A percentile compares a stretch with the other conserved stretches of the same genome.
Evolutionary conservation across 495 filamentous ascomycete genomes (phyloP).

Genomic region (Talaromyces proteolyticus): DNA sequence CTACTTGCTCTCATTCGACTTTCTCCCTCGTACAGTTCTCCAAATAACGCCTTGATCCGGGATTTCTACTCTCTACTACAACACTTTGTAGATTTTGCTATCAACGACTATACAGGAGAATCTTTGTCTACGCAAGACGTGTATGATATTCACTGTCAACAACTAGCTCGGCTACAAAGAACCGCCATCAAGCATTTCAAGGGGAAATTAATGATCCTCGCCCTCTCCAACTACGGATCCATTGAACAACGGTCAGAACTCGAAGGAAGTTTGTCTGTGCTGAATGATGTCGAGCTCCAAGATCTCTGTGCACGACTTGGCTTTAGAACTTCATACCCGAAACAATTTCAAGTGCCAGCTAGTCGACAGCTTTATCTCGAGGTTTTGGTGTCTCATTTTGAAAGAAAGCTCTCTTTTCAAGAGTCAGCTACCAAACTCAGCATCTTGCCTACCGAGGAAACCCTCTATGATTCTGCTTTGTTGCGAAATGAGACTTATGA

Average conservation of each 20-base stretch:
- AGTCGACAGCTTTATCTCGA: constrained; percentile 70
- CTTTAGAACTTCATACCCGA: constrained; percentile 74
- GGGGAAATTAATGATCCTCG: constrained; percentile 82
- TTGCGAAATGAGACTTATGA: constrained; percentile 84
- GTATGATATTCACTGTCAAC: constrained; percentile 71
- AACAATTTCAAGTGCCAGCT: constrained; percentile 52
- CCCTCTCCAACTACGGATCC: constrained; percentile 86
- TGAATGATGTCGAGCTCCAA: constrained; percentile 68
- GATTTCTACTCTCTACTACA: constrained; percentile 74
- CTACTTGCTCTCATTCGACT: constrained; percentile 75
- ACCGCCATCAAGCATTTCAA: constrained; percentile 79
- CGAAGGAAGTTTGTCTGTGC: constrained; percentile 63
- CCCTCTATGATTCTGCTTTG: constrained; percentile 79
- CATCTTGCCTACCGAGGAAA: constrained; percentile 74
- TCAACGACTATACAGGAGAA: constrained; percentile 84
- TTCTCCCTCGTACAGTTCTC: constrained; percentile 69
- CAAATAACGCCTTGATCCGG: constrained; percentile 70
- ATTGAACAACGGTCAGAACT: constrained; percentile 77
- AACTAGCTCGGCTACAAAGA: constrained; percentile 75
- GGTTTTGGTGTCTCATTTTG: constrained; percentile 68
- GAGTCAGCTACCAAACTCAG: constrained; percentile 64
- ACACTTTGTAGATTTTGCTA: constrained; percentile 82
- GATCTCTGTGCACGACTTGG: constrained; percentile 66
- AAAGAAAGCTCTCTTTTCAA: constrained; percentile 77
- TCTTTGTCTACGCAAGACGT: constrained; percentile 66